Conservation (phyloP, 2,329 filamentous ascomycete genomes). For the Fusarium kyushuense region DNA sequence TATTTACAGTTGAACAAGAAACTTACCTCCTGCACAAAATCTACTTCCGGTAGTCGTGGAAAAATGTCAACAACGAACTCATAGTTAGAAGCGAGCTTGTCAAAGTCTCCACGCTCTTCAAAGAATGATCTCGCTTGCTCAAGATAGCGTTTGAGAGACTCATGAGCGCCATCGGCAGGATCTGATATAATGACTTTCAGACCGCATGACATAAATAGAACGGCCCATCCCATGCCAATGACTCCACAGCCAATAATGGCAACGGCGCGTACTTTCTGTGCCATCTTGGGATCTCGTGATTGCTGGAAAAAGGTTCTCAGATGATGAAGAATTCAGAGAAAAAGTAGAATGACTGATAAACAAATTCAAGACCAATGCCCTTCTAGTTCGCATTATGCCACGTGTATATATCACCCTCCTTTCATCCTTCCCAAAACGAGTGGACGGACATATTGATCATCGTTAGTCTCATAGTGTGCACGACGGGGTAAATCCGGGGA, state of each 20-base stretch:
- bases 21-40: conserved; percentile 7
- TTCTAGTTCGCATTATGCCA: neutral
- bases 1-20: too few species aligned
- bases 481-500: neutral
- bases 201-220: neutral
- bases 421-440: neutral
- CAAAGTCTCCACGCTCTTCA: neutral
- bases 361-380: too few species aligned
- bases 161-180: neutral
- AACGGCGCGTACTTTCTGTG: neutral
- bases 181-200: neutral
- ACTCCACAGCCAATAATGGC: neutral
- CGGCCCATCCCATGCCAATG: neutral
- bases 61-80: neutral
- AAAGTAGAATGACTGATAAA: neutral
- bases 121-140: neutral
- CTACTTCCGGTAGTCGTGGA: neutral
- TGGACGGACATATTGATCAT: too few species aligned
- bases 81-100: neutral
- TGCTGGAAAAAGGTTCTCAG: neutral
- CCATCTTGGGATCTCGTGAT: neutral
- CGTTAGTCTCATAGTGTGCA: too few species aligned
- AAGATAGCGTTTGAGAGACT: neutral
- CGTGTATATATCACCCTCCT: neutral
- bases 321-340: neutral